Conservation (phyloP, 2,329 filamentous ascomycete species). For the Coniochaeta ligniaria region DNA sequence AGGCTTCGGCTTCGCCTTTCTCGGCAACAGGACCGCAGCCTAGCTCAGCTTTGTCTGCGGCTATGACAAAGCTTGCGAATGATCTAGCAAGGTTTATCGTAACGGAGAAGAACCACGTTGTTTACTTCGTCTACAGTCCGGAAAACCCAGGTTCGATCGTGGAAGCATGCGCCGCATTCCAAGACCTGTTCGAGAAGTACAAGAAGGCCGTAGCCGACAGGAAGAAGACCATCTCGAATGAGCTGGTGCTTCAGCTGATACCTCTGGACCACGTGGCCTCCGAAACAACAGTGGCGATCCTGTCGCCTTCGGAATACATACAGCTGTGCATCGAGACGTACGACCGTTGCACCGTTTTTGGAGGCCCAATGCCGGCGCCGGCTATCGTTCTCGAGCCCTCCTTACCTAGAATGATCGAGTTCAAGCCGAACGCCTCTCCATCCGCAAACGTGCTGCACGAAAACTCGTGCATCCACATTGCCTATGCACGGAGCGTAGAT, state of each 20-base stretch:
- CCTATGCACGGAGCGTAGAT: slow-evolving; percentile 69
- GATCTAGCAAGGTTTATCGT: slow-evolving; percentile 33
- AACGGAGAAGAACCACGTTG: slow-evolving; percentile 56
- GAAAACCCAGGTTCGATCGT: slow-evolving; percentile 53
- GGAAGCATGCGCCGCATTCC: slow-evolving; percentile 68
- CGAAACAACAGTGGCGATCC: slow-evolving; percentile 53
- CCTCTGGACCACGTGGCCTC: slow-evolving; percentile 62
- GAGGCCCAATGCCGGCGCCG: slow-evolving; percentile 54
- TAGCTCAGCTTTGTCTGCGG: slow-evolving; percentile 38
- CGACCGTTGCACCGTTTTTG: slow-evolving; percentile 60
- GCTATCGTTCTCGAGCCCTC: slow-evolving; percentile 66
- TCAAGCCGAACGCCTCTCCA: slow-evolving; percentile 61
- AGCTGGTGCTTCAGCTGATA: slow-evolving; percentile 72
- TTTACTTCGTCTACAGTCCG: slow-evolving; percentile 70
- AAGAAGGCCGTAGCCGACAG: slow-evolving; percentile 40
- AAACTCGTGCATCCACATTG: slow-evolving; percentile 73
- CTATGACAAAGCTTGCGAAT: slow-evolving; percentile 40
- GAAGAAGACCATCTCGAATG: slow-evolving; percentile 42
- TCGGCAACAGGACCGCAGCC: slow-evolving; percentile 27
- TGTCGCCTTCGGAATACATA: slow-evolving; percentile 50
- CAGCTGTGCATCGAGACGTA: slow-evolving; percentile 69
- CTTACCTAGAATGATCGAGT: slow-evolving; percentile 65
- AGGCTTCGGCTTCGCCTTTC: slow-evolving; percentile 28
- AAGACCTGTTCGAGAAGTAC: slow-evolving; percentile 62
- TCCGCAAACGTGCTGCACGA: slow-evolving; percentile 70